A percentile compares a stretch with the other conserved stretches of the same genome.
These are phyloP conservation scores for Aaosphaeria pasadenensis DNA, from an alignment of 2,329 filamentous ascomycete species.

Conservation along the genomic window DNA sequence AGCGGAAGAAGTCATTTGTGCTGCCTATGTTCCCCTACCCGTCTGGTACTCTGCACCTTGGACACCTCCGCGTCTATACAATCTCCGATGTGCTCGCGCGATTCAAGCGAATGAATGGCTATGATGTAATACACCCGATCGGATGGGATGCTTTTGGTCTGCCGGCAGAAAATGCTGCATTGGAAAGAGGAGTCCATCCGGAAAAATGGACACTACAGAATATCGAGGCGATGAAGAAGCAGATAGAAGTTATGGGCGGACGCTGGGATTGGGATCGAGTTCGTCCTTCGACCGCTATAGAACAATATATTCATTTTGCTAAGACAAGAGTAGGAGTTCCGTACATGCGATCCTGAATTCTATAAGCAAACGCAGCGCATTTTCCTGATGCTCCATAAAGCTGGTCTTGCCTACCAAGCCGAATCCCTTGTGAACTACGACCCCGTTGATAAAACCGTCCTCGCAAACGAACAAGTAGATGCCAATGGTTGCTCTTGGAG, in stretches of 20 bases:
- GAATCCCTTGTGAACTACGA: constrained; percentile 88
- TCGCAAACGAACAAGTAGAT: constrained; percentile 94
- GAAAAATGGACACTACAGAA: constrained; percentile 77
- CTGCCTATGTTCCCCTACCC: constrained; percentile 94
- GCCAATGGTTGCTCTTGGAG: constrained; percentile 82
- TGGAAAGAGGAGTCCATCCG: constrained; percentile 76
- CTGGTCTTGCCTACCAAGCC: constrained; percentile 76
- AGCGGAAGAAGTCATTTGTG: constrained; percentile 57
- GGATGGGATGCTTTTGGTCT: constrained; percentile 93
- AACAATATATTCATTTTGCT: neutral
- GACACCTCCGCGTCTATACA: constrained; percentile 84
- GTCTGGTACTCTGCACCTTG: constrained; percentile 80
- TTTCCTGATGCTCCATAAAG: constrained; percentile 72
- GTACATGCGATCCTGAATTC: constrained; percentile 79
- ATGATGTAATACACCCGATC: constrained; percentile 80
- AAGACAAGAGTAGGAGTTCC: constrained; percentile 61
- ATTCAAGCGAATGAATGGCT: constrained; percentile 71
- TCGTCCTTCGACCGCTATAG: constrained; percentile 24
- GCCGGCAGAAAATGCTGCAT: constrained; percentile 87
- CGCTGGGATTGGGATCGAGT: constrained; percentile 81
- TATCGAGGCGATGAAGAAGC: constrained; percentile 80
- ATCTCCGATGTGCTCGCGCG: constrained; percentile 83
- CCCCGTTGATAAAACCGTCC: constrained; percentile 81
- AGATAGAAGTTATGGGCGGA: constrained; percentile 75
- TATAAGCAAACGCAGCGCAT: constrained; percentile 88